Evolutionary conservation across 164 flowering plant genomes (phyloP).

Genomic region (Vitis vinifera): DNA sequence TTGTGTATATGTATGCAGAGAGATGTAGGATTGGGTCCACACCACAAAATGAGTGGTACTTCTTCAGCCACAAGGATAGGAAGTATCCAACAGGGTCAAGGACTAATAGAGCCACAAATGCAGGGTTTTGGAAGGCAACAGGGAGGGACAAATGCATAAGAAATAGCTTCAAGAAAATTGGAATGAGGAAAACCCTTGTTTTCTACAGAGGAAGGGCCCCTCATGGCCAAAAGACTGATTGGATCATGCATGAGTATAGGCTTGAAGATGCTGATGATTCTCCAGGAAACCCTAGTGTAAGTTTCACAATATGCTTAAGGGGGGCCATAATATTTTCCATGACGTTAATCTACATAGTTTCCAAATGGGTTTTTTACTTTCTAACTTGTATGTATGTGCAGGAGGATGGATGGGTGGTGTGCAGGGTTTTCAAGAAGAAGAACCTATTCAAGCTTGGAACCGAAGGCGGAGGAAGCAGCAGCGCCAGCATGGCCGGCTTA

Average conservation of each 20-base stretch:
- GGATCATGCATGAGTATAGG: slow-evolving; percentile 99
- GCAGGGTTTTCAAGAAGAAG: slow-evolving; percentile 93
- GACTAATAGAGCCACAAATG: slow-evolving; percentile 85
- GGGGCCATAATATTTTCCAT: too few relatives aligned
- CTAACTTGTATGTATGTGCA: slow-evolving; percentile 14
- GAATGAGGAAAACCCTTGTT: slow-evolving; percentile 94
- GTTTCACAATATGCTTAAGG: background rate
- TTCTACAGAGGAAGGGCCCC: slow-evolving; percentile 96
- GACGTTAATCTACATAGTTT: too few relatives aligned
- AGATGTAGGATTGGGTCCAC: slow-evolving; percentile 89
- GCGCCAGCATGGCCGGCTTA: slow-evolving; percentile 16
- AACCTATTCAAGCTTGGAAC: slow-evolving; percentile 68
- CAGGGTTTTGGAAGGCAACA: slow-evolving; percentile 98
- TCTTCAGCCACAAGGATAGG: slow-evolving; percentile 97
- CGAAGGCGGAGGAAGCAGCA: slow-evolving; percentile 19
- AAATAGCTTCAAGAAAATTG: slow-evolving; percentile 78
- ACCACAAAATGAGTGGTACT: slow-evolving; percentile 96
- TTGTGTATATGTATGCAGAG: slow-evolving; percentile 37
- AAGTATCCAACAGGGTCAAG: slow-evolving; percentile 96
- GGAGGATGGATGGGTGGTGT: slow-evolving; percentile 98
- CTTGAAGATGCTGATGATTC: slow-evolving; percentile 74
- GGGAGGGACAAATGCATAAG: slow-evolving; percentile 96
- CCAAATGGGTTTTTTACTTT: background rate
- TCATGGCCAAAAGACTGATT: slow-evolving; percentile 92
- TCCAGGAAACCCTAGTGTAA: slow-evolving; percentile 33